Percentiles rank a stretch among this genome's conserved stretches.
Conservation (phyloP, 2,329 filamentous ascomycete species). For the Neobulgaria alba region DNA sequence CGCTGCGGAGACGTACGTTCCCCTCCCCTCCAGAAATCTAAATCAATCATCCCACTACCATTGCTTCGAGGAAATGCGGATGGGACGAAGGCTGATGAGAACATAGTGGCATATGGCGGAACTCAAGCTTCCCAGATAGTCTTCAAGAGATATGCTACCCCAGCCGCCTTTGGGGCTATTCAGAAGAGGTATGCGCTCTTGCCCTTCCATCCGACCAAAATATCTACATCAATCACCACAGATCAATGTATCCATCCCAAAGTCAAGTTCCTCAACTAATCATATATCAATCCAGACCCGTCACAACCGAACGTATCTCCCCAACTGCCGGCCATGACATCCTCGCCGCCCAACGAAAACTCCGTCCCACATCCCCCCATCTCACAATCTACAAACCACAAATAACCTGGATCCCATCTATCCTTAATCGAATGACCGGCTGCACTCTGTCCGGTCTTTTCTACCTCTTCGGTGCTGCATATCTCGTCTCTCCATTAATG, state of each 20-base stretch:
- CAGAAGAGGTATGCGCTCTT: conserved; percentile 38
- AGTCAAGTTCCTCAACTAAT: background rate
- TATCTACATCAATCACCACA: background rate
- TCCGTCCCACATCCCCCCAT: conserved; percentile 61
- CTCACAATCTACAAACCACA: conserved; percentile 63
- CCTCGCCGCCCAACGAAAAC: conserved; percentile 58
- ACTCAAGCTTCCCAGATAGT: conserved; percentile 32
- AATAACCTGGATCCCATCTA: conserved; percentile 57
- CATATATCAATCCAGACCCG: conserved; percentile 31
- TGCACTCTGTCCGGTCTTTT: conserved; percentile 49
- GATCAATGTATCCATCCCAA: conserved; percentile 3
- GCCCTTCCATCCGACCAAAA: background rate
- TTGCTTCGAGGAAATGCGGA: no score
- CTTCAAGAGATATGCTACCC: conserved; percentile 33
- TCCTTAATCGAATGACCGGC: conserved; percentile 57
- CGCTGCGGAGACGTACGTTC: conserved; percentile 34
- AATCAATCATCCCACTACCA: conserved; percentile 8
- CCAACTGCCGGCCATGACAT: conserved; percentile 40
- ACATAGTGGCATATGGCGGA: conserved; percentile 35
- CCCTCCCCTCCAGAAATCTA: conserved; percentile 1
- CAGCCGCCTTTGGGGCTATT: conserved; percentile 33
- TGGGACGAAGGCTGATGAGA: conserved; percentile 6
- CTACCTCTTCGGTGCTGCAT: conserved; percentile 59
- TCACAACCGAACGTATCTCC: conserved; percentile 38
- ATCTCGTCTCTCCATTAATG: conserved; percentile 54